Base-by-base conservation (phyloP, 2,329 filamentous ascomycete species). In the Phyllosticta capitalensis region DNA sequence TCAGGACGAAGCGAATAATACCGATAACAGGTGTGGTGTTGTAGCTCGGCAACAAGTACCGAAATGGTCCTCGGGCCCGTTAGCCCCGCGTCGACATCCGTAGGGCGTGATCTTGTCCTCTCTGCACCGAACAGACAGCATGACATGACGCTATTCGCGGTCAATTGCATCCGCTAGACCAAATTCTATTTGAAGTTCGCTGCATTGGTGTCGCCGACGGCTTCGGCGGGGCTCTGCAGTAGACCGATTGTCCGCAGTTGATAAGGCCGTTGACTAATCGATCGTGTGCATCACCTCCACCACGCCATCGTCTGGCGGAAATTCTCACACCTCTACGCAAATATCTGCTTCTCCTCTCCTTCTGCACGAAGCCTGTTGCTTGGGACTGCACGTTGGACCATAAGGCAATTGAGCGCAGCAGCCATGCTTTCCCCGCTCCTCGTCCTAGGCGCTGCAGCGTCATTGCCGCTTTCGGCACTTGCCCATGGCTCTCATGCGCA, bases 121-220 rank as follows among this genome's bases (percentile, higher is more conserved):
- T 14, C 6, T 45, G 3, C 38, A n/a, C 38, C 6, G n/a, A 45
- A 45, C 17, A n/a, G 38, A 45, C 38, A n/a, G n/a, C 14, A 45
- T 45, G 14, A 14, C 38, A 45, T n/a, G 17, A 45, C n/a, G n/a
- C n/a, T n/a, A n/a, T 45, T 45, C 6, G 38, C 14, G 17, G 38
- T n/a, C 17, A 45, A 6, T 45, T 6, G 38, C 17, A 14, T n/a
- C 5, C 7, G 38, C 3, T 45, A 45, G 38, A 45, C 12, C 38
- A 45, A 45, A n/a, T 45, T 6, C 38, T n/a, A 19, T n/a, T 45
- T 45, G 38, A 17, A 17, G 6, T n/a, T 14, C 5, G 2, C n/a
- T n/a, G 17, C 5, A 79, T 80, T 61, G 78, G 75, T 2, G 89
- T 90, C 67, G 81, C 80, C 12, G 81, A 84, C 64, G 76, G 75